phyloP scores from a whole-genome alignment of 2,329 filamentous ascomycete genomes.

The Trichophyton mentagrophytes region DNA sequence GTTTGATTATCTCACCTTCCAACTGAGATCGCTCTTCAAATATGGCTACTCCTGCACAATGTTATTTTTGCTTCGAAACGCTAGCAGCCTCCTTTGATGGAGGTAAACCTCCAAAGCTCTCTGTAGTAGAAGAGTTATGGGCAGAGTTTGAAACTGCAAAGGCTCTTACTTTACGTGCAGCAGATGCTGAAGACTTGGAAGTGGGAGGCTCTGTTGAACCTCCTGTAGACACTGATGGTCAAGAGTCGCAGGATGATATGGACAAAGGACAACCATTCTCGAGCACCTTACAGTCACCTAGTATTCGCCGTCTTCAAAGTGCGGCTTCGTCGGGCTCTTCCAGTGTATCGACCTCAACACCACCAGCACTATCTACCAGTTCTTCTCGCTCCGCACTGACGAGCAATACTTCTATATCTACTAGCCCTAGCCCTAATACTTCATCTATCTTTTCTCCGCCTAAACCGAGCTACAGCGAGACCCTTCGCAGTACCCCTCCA shows the following conservation, averaged over 20 bases:
- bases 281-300: conserved; percentile 20
- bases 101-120: conserved; percentile 54
- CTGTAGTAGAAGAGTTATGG: conserved; percentile 59
- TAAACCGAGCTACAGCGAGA: conserved; percentile 5
- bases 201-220: conserved; percentile 3
- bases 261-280: conserved; percentile 10
- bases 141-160: conserved; percentile 36
- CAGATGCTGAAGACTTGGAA: conserved; percentile 15
- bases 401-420: conserved; percentile 30
- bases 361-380: conserved; percentile 36
- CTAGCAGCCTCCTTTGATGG: conserved; percentile 63
- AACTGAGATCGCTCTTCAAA: neutral
- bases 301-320: conserved; percentile 24
- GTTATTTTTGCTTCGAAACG: conserved; percentile 84
- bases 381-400: conserved; percentile 36
- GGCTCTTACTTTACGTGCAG: conserved; percentile 11
- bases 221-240: conserved; percentile 11
- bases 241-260: conserved; percentile 17
- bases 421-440: conserved; percentile 28
- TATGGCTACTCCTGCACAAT: conserved; percentile 81
- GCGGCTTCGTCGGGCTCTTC: conserved; percentile 27
- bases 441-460: conserved; percentile 20
- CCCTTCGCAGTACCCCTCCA: conserved; percentile 3
- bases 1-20: neutral
- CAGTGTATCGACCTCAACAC: conserved; percentile 22